A percentile compares a stretch with the other conserved stretches of the same genome.
phyloP scores from a whole-genome alignment of 2,329 filamentous ascomycete genomes.

The Lomentospora prolificans region DNA sequence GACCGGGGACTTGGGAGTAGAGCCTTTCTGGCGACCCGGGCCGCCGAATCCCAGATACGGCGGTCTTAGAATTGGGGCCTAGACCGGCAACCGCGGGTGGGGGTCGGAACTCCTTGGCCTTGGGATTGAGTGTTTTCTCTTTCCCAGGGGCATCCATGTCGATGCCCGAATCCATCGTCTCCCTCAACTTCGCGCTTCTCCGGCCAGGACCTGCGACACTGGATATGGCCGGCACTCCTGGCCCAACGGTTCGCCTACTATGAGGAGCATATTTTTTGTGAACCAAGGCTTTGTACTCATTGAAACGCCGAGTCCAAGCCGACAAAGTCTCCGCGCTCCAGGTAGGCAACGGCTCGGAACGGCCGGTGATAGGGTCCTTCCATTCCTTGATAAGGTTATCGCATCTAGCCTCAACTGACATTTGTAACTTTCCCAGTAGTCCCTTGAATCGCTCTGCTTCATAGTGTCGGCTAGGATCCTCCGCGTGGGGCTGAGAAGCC shows the following conservation, averaged over 20 bases:
- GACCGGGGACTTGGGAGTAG: background rate
- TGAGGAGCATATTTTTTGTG: constrained; percentile 1
- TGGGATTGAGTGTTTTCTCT: background rate
- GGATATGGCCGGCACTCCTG: too few relatives aligned
- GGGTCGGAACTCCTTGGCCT: constrained; percentile 5
- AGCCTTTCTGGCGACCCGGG: background rate
- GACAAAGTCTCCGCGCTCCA: background rate
- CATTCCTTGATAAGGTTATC: constrained; percentile 2
- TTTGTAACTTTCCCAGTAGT: constrained; percentile 4
- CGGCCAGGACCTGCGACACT: background rate
- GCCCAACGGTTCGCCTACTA: background rate
- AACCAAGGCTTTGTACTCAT: constrained; percentile 2
- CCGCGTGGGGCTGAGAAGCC: background rate
- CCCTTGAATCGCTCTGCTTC: constrained; percentile 5
- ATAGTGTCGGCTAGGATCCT: background rate
- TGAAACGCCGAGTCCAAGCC: background rate
- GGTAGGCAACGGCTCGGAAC: background rate
- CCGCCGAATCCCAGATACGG: background rate
- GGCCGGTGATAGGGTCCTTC: constrained; percentile 4
- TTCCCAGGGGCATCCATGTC: background rate
- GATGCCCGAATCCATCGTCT: background rate
- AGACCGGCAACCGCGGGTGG: too few relatives aligned
- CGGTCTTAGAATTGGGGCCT: too few relatives aligned
- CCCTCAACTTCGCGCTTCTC: background rate
- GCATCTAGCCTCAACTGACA: constrained; percentile 4